Evolutionary conservation across 2,329 filamentous ascomycete genomes (phyloP), one percentile per base, ranked within the genome.

Genomic region (Colletotrichum nymphaeae): DNA sequence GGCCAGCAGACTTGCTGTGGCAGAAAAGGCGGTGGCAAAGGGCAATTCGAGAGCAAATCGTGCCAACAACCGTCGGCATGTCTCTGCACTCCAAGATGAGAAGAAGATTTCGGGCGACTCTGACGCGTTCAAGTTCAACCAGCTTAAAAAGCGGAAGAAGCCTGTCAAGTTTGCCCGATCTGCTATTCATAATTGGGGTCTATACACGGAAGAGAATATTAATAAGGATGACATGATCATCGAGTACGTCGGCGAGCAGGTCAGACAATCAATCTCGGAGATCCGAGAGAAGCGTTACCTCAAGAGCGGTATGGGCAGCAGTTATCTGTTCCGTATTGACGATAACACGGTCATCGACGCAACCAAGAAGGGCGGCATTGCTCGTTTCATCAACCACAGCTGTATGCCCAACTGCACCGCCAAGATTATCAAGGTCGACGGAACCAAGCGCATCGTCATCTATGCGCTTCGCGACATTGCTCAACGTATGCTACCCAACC

Each of bases 61-160:
- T 78, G 96, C 95, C 79, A 98, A 98, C 81, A 98, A 98, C 81
- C 94, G 97, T 72, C 94, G 97, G 60, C 93, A 97, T 75, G 93
- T 97, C 76, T 97, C 97, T 67, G 97, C 98, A 79, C 93, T 99
- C 77, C 97, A 97, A 81, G 94, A 97, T 58, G 95, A 98, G 82
- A 97, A 98, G 86, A 95, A 95, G 84, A 93, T 92, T 14, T 88
- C 95, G 24, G 93, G 93, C 66, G 95, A 98, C 77, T 94, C 95
- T 67, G 96, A 98, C 78, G 95, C 97, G 35, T 91, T 99, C 79
- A 94, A 96, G 72, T 99, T 99, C 89, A 99, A 99, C 83, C 97
- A 98, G 86, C 92, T 99, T 72, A 98, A 98, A 89, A 99, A 98
- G 86, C 94, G 97, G 74, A 99, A 98, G 91, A 99, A 99, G 88